A percentile compares a stretch with the other conserved stretches of the same genome.
These are phyloP conservation scores for Venturia nashicola DNA, from an alignment of 2,329 filamentous ascomycete genomes.

Conservation along the genomic window DNA sequence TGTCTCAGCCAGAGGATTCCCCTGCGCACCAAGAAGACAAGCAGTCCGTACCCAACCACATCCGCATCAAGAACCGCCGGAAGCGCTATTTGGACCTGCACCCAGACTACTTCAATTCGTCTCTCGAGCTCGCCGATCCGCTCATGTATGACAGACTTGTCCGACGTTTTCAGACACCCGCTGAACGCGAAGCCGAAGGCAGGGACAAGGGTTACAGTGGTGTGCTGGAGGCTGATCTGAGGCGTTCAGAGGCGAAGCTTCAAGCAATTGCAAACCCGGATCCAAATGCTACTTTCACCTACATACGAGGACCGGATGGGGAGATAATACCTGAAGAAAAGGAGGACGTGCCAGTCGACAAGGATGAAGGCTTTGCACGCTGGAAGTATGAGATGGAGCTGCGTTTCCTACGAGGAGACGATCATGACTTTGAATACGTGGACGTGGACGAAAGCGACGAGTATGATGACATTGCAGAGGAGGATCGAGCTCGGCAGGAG, in stretches of 20 bases:
- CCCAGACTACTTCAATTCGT: constrained; percentile 55
- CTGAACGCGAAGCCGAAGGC: constrained; percentile 63
- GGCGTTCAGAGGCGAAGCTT: constrained; percentile 65
- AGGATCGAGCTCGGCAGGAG: constrained; percentile 54
- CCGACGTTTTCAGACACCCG: constrained; percentile 59
- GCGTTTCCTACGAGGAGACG: constrained; percentile 62
- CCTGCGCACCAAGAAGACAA: neutral
- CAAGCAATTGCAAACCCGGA: constrained; percentile 45
- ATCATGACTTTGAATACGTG: constrained; percentile 68
- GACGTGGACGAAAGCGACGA: constrained; percentile 59
- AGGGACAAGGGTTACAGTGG: constrained; percentile 66
- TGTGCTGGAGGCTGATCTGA: constrained; percentile 63
- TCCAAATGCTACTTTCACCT: constrained; percentile 37
- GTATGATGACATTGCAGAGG: constrained; percentile 52
- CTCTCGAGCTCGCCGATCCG: constrained; percentile 60
- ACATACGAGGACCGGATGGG: constrained; percentile 37
- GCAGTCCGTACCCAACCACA: constrained; percentile 20
- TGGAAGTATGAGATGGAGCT: constrained; percentile 64
- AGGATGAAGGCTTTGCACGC: constrained; percentile 52
- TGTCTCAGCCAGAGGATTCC: neutral
- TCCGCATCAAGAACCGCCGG: constrained; percentile 61
- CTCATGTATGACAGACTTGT: constrained; percentile 72
- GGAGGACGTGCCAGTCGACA: constrained; percentile 43
- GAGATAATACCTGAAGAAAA: constrained; percentile 46
- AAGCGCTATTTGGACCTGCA: constrained; percentile 63